Evolutionary conservation across 371 early-diverging fungal genomes (phyloP).

Genomic region (Mucor mucedo): DNA sequence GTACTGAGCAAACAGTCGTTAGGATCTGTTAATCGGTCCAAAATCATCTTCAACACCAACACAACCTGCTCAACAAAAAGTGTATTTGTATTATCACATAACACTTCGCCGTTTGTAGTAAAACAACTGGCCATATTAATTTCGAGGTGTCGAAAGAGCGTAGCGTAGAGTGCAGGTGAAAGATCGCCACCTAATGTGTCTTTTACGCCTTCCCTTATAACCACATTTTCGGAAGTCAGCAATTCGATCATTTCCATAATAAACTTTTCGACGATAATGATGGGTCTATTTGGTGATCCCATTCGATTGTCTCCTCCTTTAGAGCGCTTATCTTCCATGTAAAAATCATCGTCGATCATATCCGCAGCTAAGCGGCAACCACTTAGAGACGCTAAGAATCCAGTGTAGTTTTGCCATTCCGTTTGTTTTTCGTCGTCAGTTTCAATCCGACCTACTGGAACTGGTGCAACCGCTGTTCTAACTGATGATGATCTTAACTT

Average conservation of each 20-base stretch:
- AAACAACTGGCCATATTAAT: slow-evolving; percentile 71
- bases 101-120: slow-evolving; percentile 67
- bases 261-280: slow-evolving; percentile 73
- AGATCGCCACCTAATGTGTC: slow-evolving; percentile 85
- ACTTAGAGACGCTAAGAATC: slow-evolving; percentile 84
- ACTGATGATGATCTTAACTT: slow-evolving; percentile 12
- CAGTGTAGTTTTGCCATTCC: slow-evolving; percentile 85
- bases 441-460: slow-evolving; percentile 28
- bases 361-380: slow-evolving; percentile 65
- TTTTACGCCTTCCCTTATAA: slow-evolving; percentile 87
- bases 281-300: slow-evolving; percentile 30
- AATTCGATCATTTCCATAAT: slow-evolving; percentile 82
- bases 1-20: slow-evolving; percentile 69
- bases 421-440: slow-evolving; percentile 52
- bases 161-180: slow-evolving; percentile 73
- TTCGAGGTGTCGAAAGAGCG: slow-evolving; percentile 78
- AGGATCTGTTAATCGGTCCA: slow-evolving; percentile 76
- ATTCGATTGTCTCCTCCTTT: slow-evolving; percentile 13
- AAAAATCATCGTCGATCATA: slow-evolving; percentile 21
- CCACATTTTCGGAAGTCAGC: slow-evolving; percentile 78
- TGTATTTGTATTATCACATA: slow-evolving; percentile 73
- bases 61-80: slow-evolving; percentile 87
- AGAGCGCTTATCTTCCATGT: slow-evolving; percentile 20
- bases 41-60: slow-evolving; percentile 77
- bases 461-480: slow-evolving; percentile 10